Percentiles rank a stretch among this genome's conserved stretches.
Evolutionary conservation across 495 filamentous ascomycete species (phyloP).

Genomic region (Peziza echinospora): DNA sequence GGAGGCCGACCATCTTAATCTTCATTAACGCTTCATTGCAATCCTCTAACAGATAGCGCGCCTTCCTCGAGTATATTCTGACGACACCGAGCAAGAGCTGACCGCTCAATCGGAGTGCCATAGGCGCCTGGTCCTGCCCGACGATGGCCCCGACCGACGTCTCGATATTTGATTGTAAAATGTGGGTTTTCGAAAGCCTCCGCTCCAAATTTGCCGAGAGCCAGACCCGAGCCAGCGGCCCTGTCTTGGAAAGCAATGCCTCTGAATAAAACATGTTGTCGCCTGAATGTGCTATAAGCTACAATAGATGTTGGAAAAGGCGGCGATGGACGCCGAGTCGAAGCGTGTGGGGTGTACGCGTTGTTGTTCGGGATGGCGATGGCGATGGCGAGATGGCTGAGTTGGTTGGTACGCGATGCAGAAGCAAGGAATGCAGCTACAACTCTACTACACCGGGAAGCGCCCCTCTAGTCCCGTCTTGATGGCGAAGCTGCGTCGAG

Average conservation of each 20-base stretch:
- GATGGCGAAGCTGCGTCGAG: too few species aligned
- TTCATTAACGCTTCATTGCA: slow-evolving; percentile 94
- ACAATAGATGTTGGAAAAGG: slow-evolving; percentile 15
- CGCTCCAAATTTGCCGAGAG: slow-evolving; percentile 91
- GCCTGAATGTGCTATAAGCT: slow-evolving; percentile 7
- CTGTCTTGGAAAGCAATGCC: slow-evolving; percentile 84
- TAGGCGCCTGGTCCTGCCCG: slow-evolving; percentile 75
- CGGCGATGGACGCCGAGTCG: slow-evolving; percentile 13
- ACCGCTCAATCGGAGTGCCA: slow-evolving; percentile 82
- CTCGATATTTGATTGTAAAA: slow-evolving; percentile 77
- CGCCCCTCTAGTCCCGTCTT: too few species aligned
- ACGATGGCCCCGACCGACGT: slow-evolving; percentile 89
- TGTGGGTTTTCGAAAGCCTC: slow-evolving; percentile 87
- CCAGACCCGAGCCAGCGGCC: slow-evolving; percentile 94
- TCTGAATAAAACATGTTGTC: slow-evolving; percentile 97
- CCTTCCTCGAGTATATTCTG: slow-evolving; percentile 90
- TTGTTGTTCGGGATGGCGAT: not conserved
- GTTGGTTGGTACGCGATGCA: too few species aligned
- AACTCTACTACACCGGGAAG: too few species aligned
- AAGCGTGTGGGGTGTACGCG: not conserved
- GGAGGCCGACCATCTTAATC: slow-evolving; percentile 80
- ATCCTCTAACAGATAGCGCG: slow-evolving; percentile 85
- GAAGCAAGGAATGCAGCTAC: too few species aligned
- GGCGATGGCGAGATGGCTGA: not conserved
- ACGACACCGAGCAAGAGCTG: slow-evolving; percentile 89